Conservation (phyloP, 192 early-diverging fungal genomes). For the Blastocladiella britannica region DNA sequence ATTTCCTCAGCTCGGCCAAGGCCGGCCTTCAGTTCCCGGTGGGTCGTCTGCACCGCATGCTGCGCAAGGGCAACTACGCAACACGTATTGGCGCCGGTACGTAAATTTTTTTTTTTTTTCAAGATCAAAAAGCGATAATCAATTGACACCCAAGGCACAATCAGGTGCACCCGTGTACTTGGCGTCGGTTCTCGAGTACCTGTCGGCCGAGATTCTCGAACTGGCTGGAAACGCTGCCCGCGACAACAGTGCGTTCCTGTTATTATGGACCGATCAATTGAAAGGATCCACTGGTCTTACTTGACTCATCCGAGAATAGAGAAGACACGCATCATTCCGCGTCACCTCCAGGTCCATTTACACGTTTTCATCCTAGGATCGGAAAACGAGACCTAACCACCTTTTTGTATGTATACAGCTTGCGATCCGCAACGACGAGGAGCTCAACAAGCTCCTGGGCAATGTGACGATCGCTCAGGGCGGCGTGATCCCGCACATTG, state of each 20-base stretch:
- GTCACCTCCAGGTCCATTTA: conserved; percentile 18
- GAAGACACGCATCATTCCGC: conserved; percentile 18
- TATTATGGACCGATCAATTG: too few species aligned
- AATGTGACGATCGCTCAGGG: conserved; percentile 19
- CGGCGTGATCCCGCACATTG: conserved; percentile 17
- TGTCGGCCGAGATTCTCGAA: conserved; percentile 13
- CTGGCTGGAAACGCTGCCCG: conserved; percentile 16
- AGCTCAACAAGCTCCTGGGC: conserved; percentile 26
- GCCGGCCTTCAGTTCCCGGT: conserved; percentile 11
- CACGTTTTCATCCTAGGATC: too few species aligned
- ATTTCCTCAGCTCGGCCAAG: not conserved
- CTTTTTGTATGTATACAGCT: too few species aligned
- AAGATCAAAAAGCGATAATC: too few species aligned
- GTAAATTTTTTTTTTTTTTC: too few species aligned
- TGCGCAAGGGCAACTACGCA: conserved; percentile 16
- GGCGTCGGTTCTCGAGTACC: conserved; percentile 13
- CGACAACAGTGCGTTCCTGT: conserved; percentile 14
- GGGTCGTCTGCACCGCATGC: conserved; percentile 12
- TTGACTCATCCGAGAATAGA: too few species aligned
- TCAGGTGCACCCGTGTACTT: conserved; percentile 12
- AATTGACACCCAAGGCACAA: too few species aligned
- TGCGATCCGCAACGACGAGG: conserved; percentile 18
- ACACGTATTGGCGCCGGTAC: conserved; percentile 17
- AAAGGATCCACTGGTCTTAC: too few species aligned
- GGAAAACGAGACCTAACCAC: too few species aligned